phyloP scores from a whole-genome alignment of 176 grass and related monocot genomes.

The Chrysopogon serrulatus region DNA sequence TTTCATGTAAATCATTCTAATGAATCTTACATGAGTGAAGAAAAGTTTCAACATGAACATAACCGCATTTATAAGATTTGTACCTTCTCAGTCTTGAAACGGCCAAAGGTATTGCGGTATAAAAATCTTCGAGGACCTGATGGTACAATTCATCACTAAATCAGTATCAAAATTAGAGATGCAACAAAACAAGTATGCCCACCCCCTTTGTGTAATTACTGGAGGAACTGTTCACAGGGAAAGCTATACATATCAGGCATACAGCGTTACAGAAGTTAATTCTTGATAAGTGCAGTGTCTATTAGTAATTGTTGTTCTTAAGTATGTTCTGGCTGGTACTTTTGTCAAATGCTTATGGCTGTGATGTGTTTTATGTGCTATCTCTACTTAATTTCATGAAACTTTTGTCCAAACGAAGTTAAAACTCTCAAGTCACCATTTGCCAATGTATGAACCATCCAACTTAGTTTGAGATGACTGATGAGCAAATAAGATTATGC shows the following conservation, averaged over 20 bases:
- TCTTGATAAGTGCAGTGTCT: neutral
- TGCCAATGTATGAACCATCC: neutral
- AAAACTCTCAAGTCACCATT: neutral
- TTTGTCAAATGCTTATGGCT: neutral
- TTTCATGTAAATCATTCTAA: neutral
- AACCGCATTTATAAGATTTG: neutral
- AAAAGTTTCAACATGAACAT: neutral
- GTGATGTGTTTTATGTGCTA: neutral
- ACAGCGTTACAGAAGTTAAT: neutral
- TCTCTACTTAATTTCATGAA: neutral
- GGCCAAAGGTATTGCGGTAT: slow-evolving; percentile 75
- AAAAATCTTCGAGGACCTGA: slow-evolving; percentile 87
- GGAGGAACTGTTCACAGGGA: neutral
- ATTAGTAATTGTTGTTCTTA: neutral
- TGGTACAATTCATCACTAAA: slow-evolving; percentile 6
- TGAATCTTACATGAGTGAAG: neutral
- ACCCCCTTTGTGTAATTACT: neutral
- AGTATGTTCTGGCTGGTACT: neutral
- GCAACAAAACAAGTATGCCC: neutral
- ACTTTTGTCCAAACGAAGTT: neutral
- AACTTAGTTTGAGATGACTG: slow-evolving; percentile 14
- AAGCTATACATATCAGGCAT: neutral
- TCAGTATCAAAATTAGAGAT: slow-evolving; percentile 14
- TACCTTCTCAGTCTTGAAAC: slow-evolving; percentile 95
- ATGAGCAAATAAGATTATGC: slow-evolving; percentile 1